phyloP scores from a whole-genome alignment of 352 stramenopile species.

The Phytopythium litorale region DNA sequence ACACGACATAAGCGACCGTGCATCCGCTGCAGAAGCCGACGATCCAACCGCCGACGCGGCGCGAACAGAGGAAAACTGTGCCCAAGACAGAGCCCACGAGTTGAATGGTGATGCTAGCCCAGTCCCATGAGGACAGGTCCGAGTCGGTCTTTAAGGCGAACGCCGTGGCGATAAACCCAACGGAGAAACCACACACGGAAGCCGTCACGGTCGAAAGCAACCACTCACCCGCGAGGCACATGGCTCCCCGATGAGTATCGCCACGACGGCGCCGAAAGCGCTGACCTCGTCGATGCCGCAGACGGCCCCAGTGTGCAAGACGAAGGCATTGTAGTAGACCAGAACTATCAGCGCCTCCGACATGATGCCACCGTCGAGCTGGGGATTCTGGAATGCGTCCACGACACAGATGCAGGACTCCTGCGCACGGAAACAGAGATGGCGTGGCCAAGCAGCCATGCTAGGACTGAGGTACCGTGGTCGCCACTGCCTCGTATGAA shows the following conservation, averaged over 20 bases:
- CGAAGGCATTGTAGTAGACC: too few species aligned
- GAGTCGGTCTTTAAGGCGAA: background rate
- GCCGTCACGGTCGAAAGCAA: background rate
- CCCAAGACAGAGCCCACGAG: background rate
- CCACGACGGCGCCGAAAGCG: conserved; percentile 21
- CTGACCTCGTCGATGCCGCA: background rate
- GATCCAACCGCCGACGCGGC: background rate
- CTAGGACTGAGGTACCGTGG: too few species aligned
- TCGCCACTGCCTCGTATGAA: too few species aligned
- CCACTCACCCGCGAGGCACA: conserved; percentile 13
- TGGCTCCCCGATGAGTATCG: conserved; percentile 28
- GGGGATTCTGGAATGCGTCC: too few species aligned
- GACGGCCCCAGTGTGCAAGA: too few species aligned
- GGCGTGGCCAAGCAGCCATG: too few species aligned
- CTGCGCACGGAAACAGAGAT: too few species aligned
- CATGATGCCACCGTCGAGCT: too few species aligned
- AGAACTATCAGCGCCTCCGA: too few species aligned
- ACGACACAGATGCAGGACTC: too few species aligned
- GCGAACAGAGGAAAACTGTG: background rate
- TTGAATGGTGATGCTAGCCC: background rate
- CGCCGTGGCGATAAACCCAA: background rate
- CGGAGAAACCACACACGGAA: background rate
- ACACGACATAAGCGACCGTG: background rate
- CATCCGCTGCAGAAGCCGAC: background rate
- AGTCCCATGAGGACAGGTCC: too few species aligned